phyloP scores from a whole-genome alignment of 208 protist genomes.

The Acanthamoeba lenticulata region DNA sequence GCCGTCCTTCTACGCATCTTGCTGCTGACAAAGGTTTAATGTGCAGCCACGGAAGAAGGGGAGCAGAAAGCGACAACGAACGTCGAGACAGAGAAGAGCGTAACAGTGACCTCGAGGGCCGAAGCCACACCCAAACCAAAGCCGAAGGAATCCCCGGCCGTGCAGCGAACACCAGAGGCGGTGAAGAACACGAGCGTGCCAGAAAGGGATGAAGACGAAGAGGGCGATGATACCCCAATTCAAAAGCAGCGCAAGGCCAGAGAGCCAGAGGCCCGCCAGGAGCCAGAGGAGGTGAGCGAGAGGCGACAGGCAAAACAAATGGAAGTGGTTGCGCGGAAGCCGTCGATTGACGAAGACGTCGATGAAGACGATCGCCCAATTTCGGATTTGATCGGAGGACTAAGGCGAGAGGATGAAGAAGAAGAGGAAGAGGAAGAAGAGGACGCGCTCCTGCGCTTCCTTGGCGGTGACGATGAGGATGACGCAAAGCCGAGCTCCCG shows the following conservation, averaged over 20 bases:
- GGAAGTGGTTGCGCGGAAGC: neutral
- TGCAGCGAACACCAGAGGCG: no score
- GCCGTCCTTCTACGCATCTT: neutral
- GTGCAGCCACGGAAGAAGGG: neutral
- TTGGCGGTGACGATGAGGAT: neutral
- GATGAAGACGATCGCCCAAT: neutral
- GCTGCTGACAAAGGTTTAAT: neutral
- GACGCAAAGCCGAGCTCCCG: neutral
- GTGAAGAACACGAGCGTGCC: neutral
- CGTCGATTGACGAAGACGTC: neutral
- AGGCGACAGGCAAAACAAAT: neutral
- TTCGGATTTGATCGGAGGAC: neutral
- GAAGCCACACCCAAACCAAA: no score
- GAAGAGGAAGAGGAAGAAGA: constrained; percentile 21
- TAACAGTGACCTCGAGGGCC: no score
- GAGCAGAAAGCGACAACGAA: neutral
- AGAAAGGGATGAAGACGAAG: neutral
- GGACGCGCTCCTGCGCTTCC: constrained; percentile 14
- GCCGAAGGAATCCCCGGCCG: no score
- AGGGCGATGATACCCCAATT: no score
- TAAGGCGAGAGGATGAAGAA: neutral
- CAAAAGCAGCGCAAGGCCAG: no score
- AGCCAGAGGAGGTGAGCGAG: neutral
- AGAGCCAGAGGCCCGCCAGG: no score
- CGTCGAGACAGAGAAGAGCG: neutral